phyloP scores from a whole-genome alignment of 768 basidiomycete genomes.

The Naematelia aurantialba region DNA sequence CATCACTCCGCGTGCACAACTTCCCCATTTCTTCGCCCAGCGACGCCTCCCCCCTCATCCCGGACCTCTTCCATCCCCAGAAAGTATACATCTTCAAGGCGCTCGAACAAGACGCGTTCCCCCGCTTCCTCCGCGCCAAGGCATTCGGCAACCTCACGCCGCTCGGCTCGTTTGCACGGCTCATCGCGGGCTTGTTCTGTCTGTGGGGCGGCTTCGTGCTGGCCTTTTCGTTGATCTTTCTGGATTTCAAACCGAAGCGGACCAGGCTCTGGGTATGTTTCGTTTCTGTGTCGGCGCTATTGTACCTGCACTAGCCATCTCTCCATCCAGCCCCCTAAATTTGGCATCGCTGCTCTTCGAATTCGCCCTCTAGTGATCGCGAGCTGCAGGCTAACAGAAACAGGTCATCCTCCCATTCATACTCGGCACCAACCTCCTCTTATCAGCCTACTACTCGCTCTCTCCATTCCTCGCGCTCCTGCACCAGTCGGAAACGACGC shows the following conservation, averaged over 20 bases:
- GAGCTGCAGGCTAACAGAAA: neutral
- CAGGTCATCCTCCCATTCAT: slow-evolving; percentile 77
- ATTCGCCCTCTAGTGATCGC: neutral
- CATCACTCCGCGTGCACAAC: slow-evolving; percentile 79
- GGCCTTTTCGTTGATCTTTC: slow-evolving; percentile 86
- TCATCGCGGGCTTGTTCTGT: slow-evolving; percentile 75
- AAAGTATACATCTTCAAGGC: slow-evolving; percentile 96
- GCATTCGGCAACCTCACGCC: slow-evolving; percentile 98
- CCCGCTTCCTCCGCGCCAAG: slow-evolving; percentile 86
- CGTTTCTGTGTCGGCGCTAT: slow-evolving; percentile 5
- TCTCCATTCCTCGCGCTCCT: slow-evolving; percentile 93
- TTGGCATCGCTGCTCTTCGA: neutral
- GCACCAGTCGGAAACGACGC: slow-evolving; percentile 90
- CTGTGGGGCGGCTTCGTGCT: slow-evolving; percentile 94
- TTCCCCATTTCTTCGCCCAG: slow-evolving; percentile 74
- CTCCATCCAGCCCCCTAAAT: slow-evolving; percentile 6
- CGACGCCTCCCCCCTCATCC: slow-evolving; percentile 61
- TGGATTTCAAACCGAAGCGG: slow-evolving; percentile 87
- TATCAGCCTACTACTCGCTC: slow-evolving; percentile 95
- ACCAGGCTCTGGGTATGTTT: slow-evolving; percentile 88
- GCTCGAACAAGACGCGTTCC: slow-evolving; percentile 71
- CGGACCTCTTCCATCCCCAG: slow-evolving; percentile 95
- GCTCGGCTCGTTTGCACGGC: slow-evolving; percentile 76
- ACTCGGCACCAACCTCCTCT: slow-evolving; percentile 79
- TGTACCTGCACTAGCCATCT: neutral